phyloP scores from a whole-genome alignment of 371 early-diverging fungal species.

The Mortierella sp. region DNA sequence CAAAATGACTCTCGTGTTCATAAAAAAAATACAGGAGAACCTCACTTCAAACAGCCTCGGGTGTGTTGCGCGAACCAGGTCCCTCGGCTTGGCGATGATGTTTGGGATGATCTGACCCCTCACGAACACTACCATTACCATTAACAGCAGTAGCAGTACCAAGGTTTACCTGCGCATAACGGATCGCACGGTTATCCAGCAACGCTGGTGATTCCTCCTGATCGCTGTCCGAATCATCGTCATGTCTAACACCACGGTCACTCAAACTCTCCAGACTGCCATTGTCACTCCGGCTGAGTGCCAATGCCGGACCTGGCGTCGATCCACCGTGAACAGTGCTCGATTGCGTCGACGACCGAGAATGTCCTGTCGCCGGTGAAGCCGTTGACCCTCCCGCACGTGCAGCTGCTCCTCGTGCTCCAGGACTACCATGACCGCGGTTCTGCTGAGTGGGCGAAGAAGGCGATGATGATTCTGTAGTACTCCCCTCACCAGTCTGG shows the following conservation, averaged over 20 bases:
- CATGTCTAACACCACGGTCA: background rate
- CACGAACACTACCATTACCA: background rate
- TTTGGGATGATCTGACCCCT: constrained; percentile 21
- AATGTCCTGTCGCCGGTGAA: background rate
- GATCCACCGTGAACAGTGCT: constrained; percentile 7
- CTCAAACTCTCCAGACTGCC: constrained; percentile 14
- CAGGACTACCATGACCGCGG: background rate
- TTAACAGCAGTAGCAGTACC: background rate
- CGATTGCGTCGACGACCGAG: constrained; percentile 2
- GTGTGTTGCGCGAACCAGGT: constrained; percentile 15
- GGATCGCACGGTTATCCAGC: constrained; percentile 41
- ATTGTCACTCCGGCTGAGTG: background rate
- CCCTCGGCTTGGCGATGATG: constrained; percentile 26
- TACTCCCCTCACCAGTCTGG: background rate
- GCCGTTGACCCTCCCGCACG: background rate
- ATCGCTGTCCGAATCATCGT: constrained; percentile 28
- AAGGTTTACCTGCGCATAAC: constrained; percentile 24
- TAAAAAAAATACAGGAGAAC: background rate
- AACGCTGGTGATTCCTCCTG: constrained; percentile 37
- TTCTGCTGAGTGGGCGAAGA: background rate
- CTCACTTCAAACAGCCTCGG: constrained; percentile 19
- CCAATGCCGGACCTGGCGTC: background rate
- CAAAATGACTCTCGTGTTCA: background rate
- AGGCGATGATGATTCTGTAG: background rate
- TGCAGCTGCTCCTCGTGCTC: background rate